Percentiles rank a stretch among this genome's conserved stretches.
These are phyloP conservation scores for Pichia sp. DNA, from an alignment of 1,139 yeast genomes.

Conservation along the genomic window DNA sequence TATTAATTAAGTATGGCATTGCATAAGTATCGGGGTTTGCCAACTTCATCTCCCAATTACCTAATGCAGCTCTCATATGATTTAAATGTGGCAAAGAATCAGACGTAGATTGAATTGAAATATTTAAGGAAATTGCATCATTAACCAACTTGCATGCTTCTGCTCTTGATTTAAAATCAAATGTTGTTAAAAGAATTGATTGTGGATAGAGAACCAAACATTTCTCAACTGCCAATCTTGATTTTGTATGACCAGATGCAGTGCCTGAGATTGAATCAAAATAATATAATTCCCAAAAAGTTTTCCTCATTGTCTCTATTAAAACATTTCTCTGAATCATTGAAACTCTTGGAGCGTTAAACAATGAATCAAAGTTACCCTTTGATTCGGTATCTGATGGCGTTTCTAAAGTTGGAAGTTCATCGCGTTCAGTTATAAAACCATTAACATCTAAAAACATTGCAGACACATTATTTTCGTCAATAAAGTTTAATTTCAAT, in stretches of 20 bases:
- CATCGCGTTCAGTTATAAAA: slow-evolving; percentile 19
- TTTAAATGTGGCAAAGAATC: slow-evolving; percentile 33
- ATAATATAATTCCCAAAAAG: slow-evolving; percentile 45
- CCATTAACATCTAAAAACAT: slow-evolving; percentile 30
- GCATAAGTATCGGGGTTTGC: slow-evolving; percentile 38
- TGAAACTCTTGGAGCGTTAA: slow-evolving; percentile 26
- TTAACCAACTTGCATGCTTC: slow-evolving; percentile 43
- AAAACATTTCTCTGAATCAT: slow-evolving; percentile 24
- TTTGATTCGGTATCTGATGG: slow-evolving; percentile 19
- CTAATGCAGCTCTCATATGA: slow-evolving; percentile 38
- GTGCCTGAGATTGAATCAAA: slow-evolving; percentile 46
- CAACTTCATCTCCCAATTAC: slow-evolving; percentile 43
- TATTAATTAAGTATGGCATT: slow-evolving; percentile 37
- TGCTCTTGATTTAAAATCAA: slow-evolving; percentile 44
- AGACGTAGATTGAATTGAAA: slow-evolving; percentile 35
- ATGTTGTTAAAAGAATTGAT: slow-evolving; percentile 30
- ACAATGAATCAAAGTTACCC: slow-evolving; percentile 18
- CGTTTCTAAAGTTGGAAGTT: slow-evolving; percentile 10
- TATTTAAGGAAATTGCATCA: slow-evolving; percentile 41
- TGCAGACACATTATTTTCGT: slow-evolving; percentile 23
- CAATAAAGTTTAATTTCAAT: slow-evolving; percentile 34
- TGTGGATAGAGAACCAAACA: slow-evolving; percentile 35
- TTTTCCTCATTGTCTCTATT: slow-evolving; percentile 36
- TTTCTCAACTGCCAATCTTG: slow-evolving; percentile 32
- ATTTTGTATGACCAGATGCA: slow-evolving; percentile 43